Conservation (phyloP, 1,284 basidiomycete genomes). For the Apiotrichum gamsii region DNA sequence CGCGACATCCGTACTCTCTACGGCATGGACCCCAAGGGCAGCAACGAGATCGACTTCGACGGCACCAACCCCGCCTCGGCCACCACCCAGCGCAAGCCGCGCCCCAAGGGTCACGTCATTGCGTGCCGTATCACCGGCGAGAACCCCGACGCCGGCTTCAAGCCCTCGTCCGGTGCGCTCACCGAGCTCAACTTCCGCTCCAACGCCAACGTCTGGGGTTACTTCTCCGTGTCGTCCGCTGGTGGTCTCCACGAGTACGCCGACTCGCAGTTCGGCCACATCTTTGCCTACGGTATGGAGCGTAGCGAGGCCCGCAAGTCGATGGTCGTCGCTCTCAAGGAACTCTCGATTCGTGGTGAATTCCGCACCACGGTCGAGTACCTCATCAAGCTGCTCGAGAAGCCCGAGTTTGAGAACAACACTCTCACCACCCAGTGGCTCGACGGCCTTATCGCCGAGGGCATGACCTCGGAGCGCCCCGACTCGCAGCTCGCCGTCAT, state of each 20-base stretch:
- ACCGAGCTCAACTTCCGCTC: slow-evolving; percentile 99
- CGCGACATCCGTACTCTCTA: slow-evolving; percentile 95
- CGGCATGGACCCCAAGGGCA: slow-evolving; percentile 79
- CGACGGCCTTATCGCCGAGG: slow-evolving; percentile 87
- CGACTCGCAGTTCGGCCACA: slow-evolving; percentile 97
- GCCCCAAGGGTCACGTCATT: slow-evolving; percentile 96
- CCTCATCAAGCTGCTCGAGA: slow-evolving; percentile 92
- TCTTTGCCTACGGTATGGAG: slow-evolving; percentile 98
- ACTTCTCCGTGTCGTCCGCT: slow-evolving; percentile 93
- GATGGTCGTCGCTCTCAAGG: slow-evolving; percentile 99
- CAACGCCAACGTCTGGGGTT: slow-evolving; percentile 98
- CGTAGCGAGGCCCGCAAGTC: slow-evolving; percentile 94
- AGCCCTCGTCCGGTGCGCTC: slow-evolving; percentile 92
- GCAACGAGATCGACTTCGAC: slow-evolving; percentile 94
- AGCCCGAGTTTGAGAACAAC: slow-evolving; percentile 94
- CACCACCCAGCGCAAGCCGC: slow-evolving; percentile 87
- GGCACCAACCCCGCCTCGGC: slow-evolving; percentile 80
- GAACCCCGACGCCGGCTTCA: slow-evolving; percentile 99
- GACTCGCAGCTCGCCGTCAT: slow-evolving; percentile 88
- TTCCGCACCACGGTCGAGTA: slow-evolving; percentile 99
- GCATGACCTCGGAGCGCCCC: slow-evolving; percentile 93
- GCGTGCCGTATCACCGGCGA: slow-evolving; percentile 99
- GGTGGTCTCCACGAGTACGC: slow-evolving; percentile 99
- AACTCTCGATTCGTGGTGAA: slow-evolving; percentile 96
- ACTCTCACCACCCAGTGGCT: slow-evolving; percentile 99